Evolutionary conservation across 257 asterid genomes (phyloP), one percentile per base, ranked within the genome.

Genomic region (Jaltomata sinuosa): DNA sequence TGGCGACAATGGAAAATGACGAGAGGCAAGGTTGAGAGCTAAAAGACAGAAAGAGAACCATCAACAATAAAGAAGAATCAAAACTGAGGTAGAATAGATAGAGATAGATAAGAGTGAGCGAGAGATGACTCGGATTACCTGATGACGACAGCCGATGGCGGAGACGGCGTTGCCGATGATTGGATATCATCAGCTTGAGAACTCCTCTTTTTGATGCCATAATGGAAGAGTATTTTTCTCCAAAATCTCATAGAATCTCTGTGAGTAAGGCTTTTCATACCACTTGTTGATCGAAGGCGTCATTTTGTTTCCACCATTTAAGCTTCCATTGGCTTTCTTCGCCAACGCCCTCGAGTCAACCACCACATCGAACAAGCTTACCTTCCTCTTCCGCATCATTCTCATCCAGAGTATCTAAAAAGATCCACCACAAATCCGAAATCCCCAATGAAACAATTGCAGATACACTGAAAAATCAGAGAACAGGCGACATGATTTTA

Each of bases 351-450:
- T 84, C 45, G 89, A 29, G 40, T 94, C 97, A 88, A 94, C 99
- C 85, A 94, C 98, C 62, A 94, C 97, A 22, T 97, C 99, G 74
- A 97, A 97, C 89, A 94, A 85, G 57, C 97, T 97, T 74, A 97
- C 93, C 90, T 95, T 95, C 86, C 99, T 88, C 88, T 94, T 97
- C 91, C 98, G 90, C 94, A 94, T 98, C 16, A 36, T 93, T 84
- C 96, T 98, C 97, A 92, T 94, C 89, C 53, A 38, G 79, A 71
- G n/a, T 38, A 71, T 38, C 32, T 71, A n/a, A 38, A 36, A n/a
- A n/a, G n/a, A 21, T 21, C 53, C 53, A 38, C 52, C 29, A n/a
- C 53, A 14, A 71, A 6, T 38, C 16, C 47, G 1, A 40, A 34
- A 38, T 68, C 77, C 42, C 50, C 77, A 19, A 38, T 71, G 79